Evolutionary conservation across 2,329 filamentous ascomycete species (phyloP).

Genomic region (Calonectria naviculata): DNA sequence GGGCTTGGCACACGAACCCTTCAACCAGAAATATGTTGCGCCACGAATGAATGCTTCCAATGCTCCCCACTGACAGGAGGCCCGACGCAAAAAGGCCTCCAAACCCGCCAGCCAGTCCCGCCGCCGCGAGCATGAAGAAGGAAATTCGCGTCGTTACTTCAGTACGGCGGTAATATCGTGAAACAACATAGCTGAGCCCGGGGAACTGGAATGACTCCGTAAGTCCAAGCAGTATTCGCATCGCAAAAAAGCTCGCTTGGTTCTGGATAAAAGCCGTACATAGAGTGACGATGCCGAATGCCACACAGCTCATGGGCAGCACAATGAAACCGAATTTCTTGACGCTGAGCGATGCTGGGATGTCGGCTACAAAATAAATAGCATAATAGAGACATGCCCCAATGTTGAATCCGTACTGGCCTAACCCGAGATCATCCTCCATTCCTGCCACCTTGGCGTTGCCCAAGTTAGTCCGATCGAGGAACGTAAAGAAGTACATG

Average conservation of each 20-base stretch:
- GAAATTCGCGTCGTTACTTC: slow-evolving; percentile 67
- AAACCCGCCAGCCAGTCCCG: slow-evolving; percentile 67
- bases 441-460: slow-evolving; percentile 52
- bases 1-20: slow-evolving; percentile 38
- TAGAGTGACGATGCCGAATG: slow-evolving; percentile 66
- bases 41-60: slow-evolving; percentile 54
- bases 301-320: slow-evolving; percentile 46
- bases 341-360: slow-evolving; percentile 66
- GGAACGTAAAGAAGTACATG: slow-evolving; percentile 30
- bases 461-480: slow-evolving; percentile 48
- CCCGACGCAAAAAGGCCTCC: slow-evolving; percentile 67
- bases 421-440: slow-evolving; percentile 58
- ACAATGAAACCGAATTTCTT: slow-evolving; percentile 65
- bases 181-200: slow-evolving; percentile 66
- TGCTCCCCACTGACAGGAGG: slow-evolving; percentile 33
- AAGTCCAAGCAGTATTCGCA: slow-evolving; percentile 62
- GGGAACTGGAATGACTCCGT: slow-evolving; percentile 70
- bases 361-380: slow-evolving; percentile 65
- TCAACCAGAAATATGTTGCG: slow-evolving; percentile 74
- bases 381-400: slow-evolving; percentile 69
- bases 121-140: slow-evolving; percentile 63
- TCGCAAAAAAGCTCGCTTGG: slow-evolving; percentile 58
- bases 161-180: slow-evolving; percentile 66
- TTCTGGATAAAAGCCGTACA: slow-evolving; percentile 64
- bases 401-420: slow-evolving; percentile 63